These are phyloP conservation scores for Beauveria sp. DNA, from an alignment of 2,329 filamentous ascomycete species.

Conservation along the genomic window DNA sequence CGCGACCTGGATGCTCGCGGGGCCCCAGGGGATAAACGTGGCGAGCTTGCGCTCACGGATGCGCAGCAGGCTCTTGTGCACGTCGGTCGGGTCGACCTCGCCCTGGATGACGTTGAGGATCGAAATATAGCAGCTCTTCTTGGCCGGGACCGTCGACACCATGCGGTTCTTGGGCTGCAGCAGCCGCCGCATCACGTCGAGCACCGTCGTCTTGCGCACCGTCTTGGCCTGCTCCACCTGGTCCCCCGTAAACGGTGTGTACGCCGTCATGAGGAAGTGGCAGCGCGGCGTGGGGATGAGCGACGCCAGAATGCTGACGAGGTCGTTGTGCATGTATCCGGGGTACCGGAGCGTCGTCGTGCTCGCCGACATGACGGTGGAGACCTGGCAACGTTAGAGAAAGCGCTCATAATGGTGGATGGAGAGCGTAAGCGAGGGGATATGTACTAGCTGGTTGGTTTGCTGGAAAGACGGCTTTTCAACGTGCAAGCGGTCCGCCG, in stretches of 20 bases:
- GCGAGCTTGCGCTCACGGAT: slow-evolving; percentile 91
- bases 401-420: too few species aligned
- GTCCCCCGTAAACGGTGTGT: slow-evolving; percentile 94
- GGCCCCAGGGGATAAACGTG: slow-evolving; percentile 97
- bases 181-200: slow-evolving; percentile 93
- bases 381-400: slow-evolving; percentile 44
- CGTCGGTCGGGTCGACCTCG: slow-evolving; percentile 94
- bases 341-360: slow-evolving; percentile 95
- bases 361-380: slow-evolving; percentile 97
- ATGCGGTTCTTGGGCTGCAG: slow-evolving; percentile 98
- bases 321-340: slow-evolving; percentile 99
- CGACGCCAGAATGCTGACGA: slow-evolving; percentile 92
- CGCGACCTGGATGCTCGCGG: slow-evolving; percentile 94
- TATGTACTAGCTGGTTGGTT: slow-evolving; percentile 79
- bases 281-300: slow-evolving; percentile 93
- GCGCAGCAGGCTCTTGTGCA: slow-evolving; percentile 94
- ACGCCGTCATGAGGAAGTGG: slow-evolving; percentile 97
- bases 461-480: slow-evolving; percentile 95
- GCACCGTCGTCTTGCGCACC: slow-evolving; percentile 92
- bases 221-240: slow-evolving; percentile 96
- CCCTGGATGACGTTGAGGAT: slow-evolving; percentile 99
- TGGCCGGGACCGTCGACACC: slow-evolving; percentile 91
- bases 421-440: too few species aligned
- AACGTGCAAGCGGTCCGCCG: slow-evolving; percentile 87
- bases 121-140: slow-evolving; percentile 98